These are phyloP conservation scores for Grifola frondosa DNA, from an alignment of 1,284 basidiomycete genomes.

Conservation along the genomic window DNA sequence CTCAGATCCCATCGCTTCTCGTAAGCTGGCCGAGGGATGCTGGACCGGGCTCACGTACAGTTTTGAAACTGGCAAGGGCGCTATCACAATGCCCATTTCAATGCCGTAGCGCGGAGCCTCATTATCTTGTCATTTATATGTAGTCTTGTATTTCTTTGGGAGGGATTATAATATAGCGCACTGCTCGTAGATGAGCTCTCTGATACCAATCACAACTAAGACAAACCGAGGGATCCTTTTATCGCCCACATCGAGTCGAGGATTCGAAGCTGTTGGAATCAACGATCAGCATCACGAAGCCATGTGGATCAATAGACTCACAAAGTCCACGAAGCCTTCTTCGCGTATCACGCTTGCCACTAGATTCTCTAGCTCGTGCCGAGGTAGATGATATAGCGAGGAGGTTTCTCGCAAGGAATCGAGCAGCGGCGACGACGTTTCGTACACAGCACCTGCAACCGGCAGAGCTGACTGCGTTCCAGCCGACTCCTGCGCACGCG, in stretches of 20 bases:
- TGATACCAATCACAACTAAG: background rate
- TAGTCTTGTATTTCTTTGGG: no score
- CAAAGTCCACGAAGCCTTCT: slow-evolving; percentile 33
- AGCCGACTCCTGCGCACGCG: background rate
- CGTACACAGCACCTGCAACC: background rate
- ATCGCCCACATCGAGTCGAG: slow-evolving; percentile 21
- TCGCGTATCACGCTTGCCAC: slow-evolving; percentile 33
- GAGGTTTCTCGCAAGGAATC: slow-evolving; percentile 16
- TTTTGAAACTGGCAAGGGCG: no score
- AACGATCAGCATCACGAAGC: background rate
- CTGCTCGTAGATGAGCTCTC: background rate
- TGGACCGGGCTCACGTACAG: background rate
- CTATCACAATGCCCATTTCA: no score
- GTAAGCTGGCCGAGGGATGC: background rate
- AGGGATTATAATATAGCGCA: background rate
- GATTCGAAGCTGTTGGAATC: slow-evolving; percentile 10
- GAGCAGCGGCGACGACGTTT: background rate
- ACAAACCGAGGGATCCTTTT: slow-evolving; percentile 14
- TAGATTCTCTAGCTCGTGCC: slow-evolving; percentile 31
- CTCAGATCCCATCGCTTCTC: background rate
- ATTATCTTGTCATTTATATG: no score
- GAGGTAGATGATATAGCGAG: slow-evolving; percentile 27
- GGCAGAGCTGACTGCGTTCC: background rate
- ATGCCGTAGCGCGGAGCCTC: no score
- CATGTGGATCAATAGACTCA: slow-evolving; percentile 8